Evolutionary conservation across 2,329 filamentous ascomycete genomes (phyloP).

Genomic region (Phialophora macrospora): DNA sequence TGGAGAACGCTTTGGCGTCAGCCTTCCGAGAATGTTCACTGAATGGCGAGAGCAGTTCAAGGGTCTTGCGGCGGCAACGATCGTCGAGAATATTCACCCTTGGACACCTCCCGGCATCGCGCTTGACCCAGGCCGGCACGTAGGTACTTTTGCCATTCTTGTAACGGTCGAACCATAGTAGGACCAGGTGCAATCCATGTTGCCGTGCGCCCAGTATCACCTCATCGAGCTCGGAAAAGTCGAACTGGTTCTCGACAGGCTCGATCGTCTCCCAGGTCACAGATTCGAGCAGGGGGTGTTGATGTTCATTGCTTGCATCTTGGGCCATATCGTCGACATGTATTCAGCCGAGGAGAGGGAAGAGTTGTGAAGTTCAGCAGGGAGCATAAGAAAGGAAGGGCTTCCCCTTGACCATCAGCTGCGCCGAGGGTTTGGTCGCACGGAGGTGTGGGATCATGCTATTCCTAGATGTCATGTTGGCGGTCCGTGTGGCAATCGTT

Average conservation of each 20-base stretch:
- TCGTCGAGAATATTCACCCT: slow-evolving; percentile 39
- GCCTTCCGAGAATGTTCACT: not conserved
- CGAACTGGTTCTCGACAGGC: slow-evolving; percentile 51
- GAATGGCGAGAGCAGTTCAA: not conserved
- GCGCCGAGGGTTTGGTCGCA: slow-evolving; percentile 32
- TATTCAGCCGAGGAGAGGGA: slow-evolving; percentile 52
- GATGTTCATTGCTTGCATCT: slow-evolving; percentile 49
- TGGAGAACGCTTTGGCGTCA: not conserved
- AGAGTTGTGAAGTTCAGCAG: slow-evolving; percentile 56
- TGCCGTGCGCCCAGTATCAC: slow-evolving; percentile 48
- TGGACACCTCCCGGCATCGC: not conserved
- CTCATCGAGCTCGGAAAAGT: slow-evolving; percentile 51
- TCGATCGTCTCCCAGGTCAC: slow-evolving; percentile 57
- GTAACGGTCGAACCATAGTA: not conserved
- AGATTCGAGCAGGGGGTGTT: slow-evolving; percentile 54
- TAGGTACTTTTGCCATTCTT: not conserved
- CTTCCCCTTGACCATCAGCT: slow-evolving; percentile 53
- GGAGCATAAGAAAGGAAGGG: slow-evolving; percentile 54
- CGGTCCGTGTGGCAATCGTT: no score
- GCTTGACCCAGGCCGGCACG: slow-evolving; percentile 2
- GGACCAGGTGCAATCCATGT: not conserved
- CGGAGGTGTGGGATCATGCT: slow-evolving; percentile 1
- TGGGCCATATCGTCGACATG: slow-evolving; percentile 53
- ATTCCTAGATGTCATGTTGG: not conserved
- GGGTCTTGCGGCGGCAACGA: slow-evolving; percentile 34